Base-by-base conservation (phyloP, 805 yeast species). In the Ogataea trehaloabstinens region DNA sequence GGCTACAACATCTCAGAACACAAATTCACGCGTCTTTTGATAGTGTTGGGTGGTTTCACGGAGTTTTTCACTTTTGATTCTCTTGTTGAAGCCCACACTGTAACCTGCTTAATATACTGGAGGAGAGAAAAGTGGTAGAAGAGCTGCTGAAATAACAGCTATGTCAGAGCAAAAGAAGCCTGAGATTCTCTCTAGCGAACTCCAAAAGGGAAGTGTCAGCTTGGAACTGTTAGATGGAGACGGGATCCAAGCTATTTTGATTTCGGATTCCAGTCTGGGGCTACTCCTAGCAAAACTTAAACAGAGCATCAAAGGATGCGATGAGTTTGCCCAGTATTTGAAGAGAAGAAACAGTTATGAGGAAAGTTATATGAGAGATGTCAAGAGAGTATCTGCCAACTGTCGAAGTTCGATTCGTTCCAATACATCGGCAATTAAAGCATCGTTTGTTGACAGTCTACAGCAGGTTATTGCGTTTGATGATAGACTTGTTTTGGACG, bases 241-340 rank as follows among this genome's bases (percentile, higher is more conserved):
- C 22, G 70, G 71, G 38, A 72, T 85, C 24, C 55, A 65, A 31
- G 58, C 64, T 21, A 70, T 84, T 15, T 61, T 85, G 52, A 72
- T 72, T 44, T 74, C 86, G n/a, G 95, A 87, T 58, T 72, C 79
- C 5, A 85, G 95, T 2, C 73, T 88, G 37, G 93, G 85, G 44
- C 71, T 87, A 0, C 68, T 91, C 15, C 68, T 90, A 35, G 64
- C 71, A 1, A 71, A 95, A 29, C 70, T 90, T 41, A 91, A 91
- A 63, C 91, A 83, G 60, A 78, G 89, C 41, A 71, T 90, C 31
- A 71, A 73, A 44, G 81, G 95, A 0, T 82, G 95, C 48, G 96
- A 89, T 53, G 98, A 93, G 56, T 82, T 88, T 51, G 71, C 87
- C 20, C 78, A 78, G 49, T 93, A 78, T 60, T 67, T 91, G 39